Percentiles rank a stretch among this genome's conserved stretches.
Conservation (phyloP, 2,329 filamentous ascomycete genomes). For the Allantophomopsis cytisporea region DNA sequence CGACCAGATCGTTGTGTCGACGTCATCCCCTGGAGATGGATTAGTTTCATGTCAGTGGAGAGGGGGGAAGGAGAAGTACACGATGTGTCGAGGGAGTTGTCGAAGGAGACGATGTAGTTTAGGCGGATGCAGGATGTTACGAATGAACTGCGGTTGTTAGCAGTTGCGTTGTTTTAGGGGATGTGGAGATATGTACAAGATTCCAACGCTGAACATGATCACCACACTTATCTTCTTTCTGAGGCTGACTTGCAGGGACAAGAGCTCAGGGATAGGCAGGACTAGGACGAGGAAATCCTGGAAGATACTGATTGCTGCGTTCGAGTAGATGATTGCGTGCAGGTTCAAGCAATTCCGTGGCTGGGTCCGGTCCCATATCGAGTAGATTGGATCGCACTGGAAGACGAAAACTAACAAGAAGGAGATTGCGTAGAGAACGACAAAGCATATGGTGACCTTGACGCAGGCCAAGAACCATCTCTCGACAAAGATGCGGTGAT, state of each 20-base stretch:
- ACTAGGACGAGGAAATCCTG: background rate
- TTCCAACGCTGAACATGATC: background rate
- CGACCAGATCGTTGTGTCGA: slow-evolving; percentile 18
- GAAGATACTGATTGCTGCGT: background rate
- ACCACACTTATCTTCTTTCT: background rate
- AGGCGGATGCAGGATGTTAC: background rate
- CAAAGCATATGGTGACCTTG: background rate
- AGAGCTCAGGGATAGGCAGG: background rate
- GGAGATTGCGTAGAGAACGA: slow-evolving; percentile 1
- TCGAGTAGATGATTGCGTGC: background rate
- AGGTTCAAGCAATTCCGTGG: background rate
- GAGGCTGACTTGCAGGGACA: background rate
- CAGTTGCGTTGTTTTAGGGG: no score
- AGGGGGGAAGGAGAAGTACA: no score
- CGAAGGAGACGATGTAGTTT: background rate
- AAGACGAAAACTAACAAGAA: slow-evolving; percentile 6
- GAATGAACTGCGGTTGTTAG: no score
- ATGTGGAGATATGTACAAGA: background rate
- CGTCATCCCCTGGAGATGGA: slow-evolving; percentile 10
- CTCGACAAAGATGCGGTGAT: slow-evolving; percentile 2
- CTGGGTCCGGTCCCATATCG: slow-evolving; percentile 7
- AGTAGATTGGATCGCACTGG: slow-evolving; percentile 5
- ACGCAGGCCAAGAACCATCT: background rate
- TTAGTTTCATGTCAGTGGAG: no score
- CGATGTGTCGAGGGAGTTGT: background rate